These are phyloP conservation scores for Ogataea henricii DNA, from an alignment of 805 yeast species.

Conservation along the genomic window DNA sequence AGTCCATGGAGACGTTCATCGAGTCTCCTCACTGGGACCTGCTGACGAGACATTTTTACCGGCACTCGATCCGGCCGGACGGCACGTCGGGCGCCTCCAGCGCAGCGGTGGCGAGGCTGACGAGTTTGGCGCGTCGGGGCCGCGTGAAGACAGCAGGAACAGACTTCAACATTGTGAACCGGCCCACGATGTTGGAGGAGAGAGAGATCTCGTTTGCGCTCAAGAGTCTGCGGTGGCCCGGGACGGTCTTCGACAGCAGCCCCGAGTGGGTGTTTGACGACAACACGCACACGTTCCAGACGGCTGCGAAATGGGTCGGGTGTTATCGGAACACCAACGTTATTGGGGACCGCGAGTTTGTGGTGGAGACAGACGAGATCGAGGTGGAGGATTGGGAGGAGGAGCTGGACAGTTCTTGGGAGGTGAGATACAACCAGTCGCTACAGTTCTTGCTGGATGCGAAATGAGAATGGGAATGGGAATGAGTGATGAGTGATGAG, in stretches of 20 bases:
- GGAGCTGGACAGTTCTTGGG: not conserved
- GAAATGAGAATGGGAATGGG: too few relatives aligned
- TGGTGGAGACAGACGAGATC: not conserved
- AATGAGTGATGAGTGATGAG: too few relatives aligned
- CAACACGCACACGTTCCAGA: conserved; percentile 18
- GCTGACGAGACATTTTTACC: conserved; percentile 21
- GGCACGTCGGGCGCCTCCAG: conserved; percentile 2
- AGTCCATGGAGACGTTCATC: conserved; percentile 18
- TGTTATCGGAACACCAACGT: conserved; percentile 8
- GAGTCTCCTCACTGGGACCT: conserved; percentile 22
- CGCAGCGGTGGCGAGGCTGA: conserved; percentile 1
- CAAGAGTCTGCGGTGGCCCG: conserved; percentile 21
- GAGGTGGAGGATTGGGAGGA: conserved; percentile 8
- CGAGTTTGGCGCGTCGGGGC: not conserved
- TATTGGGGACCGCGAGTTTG: conserved; percentile 5
- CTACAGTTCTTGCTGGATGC: conserved; percentile 1
- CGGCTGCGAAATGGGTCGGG: conserved; percentile 23
- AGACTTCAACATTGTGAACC: conserved; percentile 10
- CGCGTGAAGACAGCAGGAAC: not conserved
- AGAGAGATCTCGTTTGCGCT: conserved; percentile 8
- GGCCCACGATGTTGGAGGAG: conserved; percentile 22
- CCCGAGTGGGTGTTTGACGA: conserved; percentile 21
- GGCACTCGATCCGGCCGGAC: conserved; percentile 13
- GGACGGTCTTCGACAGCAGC: conserved; percentile 3
- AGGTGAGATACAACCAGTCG: not conserved